Conservation (phyloP, 2,329 filamentous ascomycete genomes). For the Corniculantispora saksenae region DNA sequence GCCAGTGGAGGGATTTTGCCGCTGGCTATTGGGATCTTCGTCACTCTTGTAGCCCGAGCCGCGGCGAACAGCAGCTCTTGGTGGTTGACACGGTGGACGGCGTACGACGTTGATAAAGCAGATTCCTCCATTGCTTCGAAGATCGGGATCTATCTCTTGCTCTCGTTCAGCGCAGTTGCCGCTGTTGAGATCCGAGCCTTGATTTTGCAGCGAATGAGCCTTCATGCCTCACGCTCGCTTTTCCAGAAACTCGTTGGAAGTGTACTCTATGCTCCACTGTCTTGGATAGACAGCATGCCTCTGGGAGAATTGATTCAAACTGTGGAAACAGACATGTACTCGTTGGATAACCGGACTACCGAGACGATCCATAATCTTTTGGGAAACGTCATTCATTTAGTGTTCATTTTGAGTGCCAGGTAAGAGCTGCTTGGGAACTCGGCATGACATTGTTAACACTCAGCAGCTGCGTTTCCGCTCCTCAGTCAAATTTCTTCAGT, state of each 20-base stretch:
- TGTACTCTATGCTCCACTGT: slow-evolving; percentile 10
- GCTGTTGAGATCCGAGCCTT: not conserved
- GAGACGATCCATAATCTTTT: slow-evolving; percentile 4
- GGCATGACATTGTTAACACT: not conserved
- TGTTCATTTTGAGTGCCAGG: slow-evolving; percentile 7
- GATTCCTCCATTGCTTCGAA: not conserved
- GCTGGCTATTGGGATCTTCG: not conserved
- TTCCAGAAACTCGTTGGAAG: slow-evolving; percentile 7
- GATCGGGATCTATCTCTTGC: slow-evolving; percentile 13
- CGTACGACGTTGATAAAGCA: not conserved
- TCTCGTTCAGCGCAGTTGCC: not conserved
- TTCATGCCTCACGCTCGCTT: slow-evolving; percentile 10
- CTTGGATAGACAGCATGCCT: slow-evolving; percentile 17
- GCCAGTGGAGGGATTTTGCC: slow-evolving; percentile 8
- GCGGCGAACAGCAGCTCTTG: slow-evolving; percentile 8
- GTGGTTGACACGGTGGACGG: slow-evolving; percentile 20
- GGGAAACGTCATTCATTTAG: not conserved
- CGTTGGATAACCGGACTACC: slow-evolving; percentile 13
- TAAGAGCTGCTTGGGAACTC: not conserved
- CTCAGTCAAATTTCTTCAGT: not conserved
- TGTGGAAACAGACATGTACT: slow-evolving; percentile 16
- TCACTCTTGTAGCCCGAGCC: not conserved
- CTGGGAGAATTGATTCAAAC: slow-evolving; percentile 15
- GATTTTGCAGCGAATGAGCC: not conserved
- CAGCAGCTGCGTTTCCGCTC: not conserved